Conservation (phyloP, 192 early-diverging fungal species). For the Spinellus fusiger region DNA sequence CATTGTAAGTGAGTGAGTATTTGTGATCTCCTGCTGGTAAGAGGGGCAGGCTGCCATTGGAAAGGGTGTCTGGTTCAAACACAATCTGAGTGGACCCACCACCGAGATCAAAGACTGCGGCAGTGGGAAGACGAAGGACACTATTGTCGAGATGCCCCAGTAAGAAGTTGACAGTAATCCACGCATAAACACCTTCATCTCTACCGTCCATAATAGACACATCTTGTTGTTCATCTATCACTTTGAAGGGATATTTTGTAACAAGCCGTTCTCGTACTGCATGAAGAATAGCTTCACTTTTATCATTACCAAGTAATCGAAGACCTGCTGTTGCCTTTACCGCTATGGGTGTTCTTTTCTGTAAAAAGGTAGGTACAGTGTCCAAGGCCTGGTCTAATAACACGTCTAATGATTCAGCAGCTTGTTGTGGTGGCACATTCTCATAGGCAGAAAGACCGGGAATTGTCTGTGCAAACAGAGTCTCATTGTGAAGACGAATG, state of each 20-base stretch:
- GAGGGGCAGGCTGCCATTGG: slow-evolving; percentile 29
- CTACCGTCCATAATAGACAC: slow-evolving; percentile 85
- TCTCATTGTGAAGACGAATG: slow-evolving; percentile 56
- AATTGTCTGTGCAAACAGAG: slow-evolving; percentile 68
- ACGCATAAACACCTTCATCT: slow-evolving; percentile 85
- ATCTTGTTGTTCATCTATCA: slow-evolving; percentile 47
- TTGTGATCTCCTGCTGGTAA: slow-evolving; percentile 52
- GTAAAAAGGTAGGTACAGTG: slow-evolving; percentile 53
- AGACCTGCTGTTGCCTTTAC: slow-evolving; percentile 88
- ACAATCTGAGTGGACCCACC: slow-evolving; percentile 89
- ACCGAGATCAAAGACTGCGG: slow-evolving; percentile 85
- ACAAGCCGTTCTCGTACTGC: slow-evolving; percentile 53
- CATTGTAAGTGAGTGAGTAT: slow-evolving; percentile 57
- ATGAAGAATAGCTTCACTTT: slow-evolving; percentile 64
- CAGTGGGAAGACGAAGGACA: slow-evolving; percentile 34
- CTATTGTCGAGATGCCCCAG: slow-evolving; percentile 51
- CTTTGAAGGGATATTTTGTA: slow-evolving; percentile 61
- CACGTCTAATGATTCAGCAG: slow-evolving; percentile 65
- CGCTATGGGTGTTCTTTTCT: slow-evolving; percentile 68
- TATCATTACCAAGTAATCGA: slow-evolving; percentile 57
- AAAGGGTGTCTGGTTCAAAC: slow-evolving; percentile 60
- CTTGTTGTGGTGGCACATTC: slow-evolving; percentile 49
- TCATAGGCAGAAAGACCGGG: slow-evolving; percentile 74
- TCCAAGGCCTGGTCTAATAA: slow-evolving; percentile 60
- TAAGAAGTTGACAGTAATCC: slow-evolving; percentile 87